A percentile compares a stretch with the other conserved stretches of the same genome.
phyloP scores from a whole-genome alignment of 495 filamentous ascomycete species.

The Penicillium chermesinum region DNA sequence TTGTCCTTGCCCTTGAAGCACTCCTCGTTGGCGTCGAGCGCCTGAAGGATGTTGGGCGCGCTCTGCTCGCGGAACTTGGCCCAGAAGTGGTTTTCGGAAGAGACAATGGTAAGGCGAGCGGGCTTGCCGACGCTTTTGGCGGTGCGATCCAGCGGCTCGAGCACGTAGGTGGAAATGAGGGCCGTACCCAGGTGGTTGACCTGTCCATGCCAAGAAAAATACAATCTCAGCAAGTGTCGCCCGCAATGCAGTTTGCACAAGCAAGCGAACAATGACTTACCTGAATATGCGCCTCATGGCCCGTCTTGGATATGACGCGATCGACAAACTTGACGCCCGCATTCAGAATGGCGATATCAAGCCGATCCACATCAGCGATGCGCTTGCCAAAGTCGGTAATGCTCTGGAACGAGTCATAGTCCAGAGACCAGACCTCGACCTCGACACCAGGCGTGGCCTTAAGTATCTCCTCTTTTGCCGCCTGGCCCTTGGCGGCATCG shows the following conservation, averaged over 20 bases:
- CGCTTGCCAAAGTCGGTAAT: neutral
- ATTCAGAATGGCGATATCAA: neutral
- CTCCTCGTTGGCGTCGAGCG: too few species aligned
- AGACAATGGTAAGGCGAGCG: too few species aligned
- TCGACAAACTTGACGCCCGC: neutral
- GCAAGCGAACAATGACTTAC: too few species aligned
- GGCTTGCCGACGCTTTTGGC: too few species aligned
- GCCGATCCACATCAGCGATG: neutral
- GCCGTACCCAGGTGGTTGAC: neutral
- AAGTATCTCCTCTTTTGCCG: neutral
- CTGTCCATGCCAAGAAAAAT: too few species aligned
- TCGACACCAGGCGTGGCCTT: neutral
- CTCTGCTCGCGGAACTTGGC: too few species aligned
- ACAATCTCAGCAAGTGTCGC: too few species aligned
- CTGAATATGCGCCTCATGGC: neutral
- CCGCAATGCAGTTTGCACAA: too few species aligned
- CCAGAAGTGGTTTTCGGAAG: too few species aligned
- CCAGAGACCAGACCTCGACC: neutral
- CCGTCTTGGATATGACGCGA: neutral
- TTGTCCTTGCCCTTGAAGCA: too few species aligned
- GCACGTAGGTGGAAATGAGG: neutral
- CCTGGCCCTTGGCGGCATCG: neutral
- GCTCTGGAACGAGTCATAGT: neutral
- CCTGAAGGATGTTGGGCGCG: too few species aligned
- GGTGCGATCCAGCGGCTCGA: neutral